phyloP scores from a whole-genome alignment of 2,329 filamentous ascomycete genomes.

The Biscogniauxia mediterranea region DNA sequence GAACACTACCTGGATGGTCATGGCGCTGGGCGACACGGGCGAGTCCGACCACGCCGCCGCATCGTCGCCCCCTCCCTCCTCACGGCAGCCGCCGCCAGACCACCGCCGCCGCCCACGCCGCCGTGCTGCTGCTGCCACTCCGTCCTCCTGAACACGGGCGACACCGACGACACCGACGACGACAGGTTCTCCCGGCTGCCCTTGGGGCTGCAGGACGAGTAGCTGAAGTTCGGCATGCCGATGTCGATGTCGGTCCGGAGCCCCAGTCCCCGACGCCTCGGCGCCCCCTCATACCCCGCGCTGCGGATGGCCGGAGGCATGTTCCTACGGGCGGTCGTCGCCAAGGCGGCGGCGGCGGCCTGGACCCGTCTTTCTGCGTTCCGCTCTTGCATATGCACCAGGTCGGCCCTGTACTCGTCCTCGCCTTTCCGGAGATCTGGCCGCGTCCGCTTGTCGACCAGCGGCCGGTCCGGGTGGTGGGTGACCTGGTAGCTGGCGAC shows the following conservation, averaged over 20 bases:
- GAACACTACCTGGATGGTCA: slow-evolving; percentile 9
- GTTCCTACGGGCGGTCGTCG: background rate
- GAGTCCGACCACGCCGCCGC: background rate
- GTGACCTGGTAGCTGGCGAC: slow-evolving; percentile 11
- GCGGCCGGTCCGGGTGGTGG: slow-evolving; percentile 19
- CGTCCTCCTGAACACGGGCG: background rate
- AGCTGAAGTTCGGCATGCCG: slow-evolving; percentile 9
- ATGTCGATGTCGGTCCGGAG: background rate
- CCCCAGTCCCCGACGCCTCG: too few relatives aligned
- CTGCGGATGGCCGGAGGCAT: too few relatives aligned
- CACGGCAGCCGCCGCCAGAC: too few relatives aligned
- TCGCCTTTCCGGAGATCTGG: slow-evolving; percentile 6
- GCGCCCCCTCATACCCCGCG: too few relatives aligned
- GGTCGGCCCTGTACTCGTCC: slow-evolving; percentile 8
- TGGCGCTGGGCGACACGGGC: slow-evolving; percentile 3
- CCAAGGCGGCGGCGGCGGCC: background rate
- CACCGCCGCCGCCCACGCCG: too few relatives aligned
- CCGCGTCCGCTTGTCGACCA: slow-evolving; percentile 9
- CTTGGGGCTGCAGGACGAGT: slow-evolving; percentile 11
- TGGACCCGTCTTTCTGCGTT: slow-evolving; percentile 1
- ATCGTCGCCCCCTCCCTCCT: background rate
- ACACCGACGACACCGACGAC: background rate
- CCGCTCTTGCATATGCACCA: slow-evolving; percentile 13
- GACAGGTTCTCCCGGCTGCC: slow-evolving; percentile 2
- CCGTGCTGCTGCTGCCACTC: background rate